phyloP scores from a whole-genome alignment of 371 early-diverging fungal genomes.

The Apophysomyces elegans region DNA sequence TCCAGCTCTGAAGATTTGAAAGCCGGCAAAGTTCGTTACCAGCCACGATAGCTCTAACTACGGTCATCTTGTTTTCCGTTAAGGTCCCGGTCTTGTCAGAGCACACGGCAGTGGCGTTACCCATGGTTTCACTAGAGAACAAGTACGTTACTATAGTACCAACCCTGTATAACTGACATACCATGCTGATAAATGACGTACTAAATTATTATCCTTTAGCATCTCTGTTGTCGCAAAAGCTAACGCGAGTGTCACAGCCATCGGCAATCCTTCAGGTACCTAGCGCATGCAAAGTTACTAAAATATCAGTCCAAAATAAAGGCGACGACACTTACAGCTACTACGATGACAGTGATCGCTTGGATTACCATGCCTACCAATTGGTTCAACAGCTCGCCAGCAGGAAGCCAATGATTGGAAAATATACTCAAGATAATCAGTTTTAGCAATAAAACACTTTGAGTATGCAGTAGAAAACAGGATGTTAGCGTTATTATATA shows the following conservation, averaged over 20 bases:
- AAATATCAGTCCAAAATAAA: slow-evolving; percentile 28
- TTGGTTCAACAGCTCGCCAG: slow-evolving; percentile 40
- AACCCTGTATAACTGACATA: slow-evolving; percentile 11
- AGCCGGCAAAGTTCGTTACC: slow-evolving; percentile 19
- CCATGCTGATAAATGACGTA: slow-evolving; percentile 75
- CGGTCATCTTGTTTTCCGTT: slow-evolving; percentile 83
- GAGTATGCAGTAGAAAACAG: slow-evolving; percentile 33
- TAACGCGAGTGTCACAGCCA: slow-evolving; percentile 85
- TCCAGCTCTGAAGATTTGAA: slow-evolving; percentile 39
- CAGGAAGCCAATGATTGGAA: slow-evolving; percentile 42
- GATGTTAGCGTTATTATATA: background rate
- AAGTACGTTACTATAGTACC: background rate
- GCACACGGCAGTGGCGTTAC: slow-evolving; percentile 83
- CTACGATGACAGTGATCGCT: slow-evolving; percentile 74
- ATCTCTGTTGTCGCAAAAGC: slow-evolving; percentile 77
- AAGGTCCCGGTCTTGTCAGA: slow-evolving; percentile 89
- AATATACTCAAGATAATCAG: slow-evolving; percentile 56
- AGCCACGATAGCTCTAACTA: slow-evolving; percentile 62
- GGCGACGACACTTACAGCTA: slow-evolving; percentile 33
- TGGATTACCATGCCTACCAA: slow-evolving; percentile 61
- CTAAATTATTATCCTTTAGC: slow-evolving; percentile 81
- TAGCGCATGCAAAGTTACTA: slow-evolving; percentile 5
- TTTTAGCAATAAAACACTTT: slow-evolving; percentile 55
- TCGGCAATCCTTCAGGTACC: slow-evolving; percentile 87
- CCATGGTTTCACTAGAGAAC: slow-evolving; percentile 79